Conservation (phyloP, 306 rosid genomes). For the Alnus rubra region DNA sequence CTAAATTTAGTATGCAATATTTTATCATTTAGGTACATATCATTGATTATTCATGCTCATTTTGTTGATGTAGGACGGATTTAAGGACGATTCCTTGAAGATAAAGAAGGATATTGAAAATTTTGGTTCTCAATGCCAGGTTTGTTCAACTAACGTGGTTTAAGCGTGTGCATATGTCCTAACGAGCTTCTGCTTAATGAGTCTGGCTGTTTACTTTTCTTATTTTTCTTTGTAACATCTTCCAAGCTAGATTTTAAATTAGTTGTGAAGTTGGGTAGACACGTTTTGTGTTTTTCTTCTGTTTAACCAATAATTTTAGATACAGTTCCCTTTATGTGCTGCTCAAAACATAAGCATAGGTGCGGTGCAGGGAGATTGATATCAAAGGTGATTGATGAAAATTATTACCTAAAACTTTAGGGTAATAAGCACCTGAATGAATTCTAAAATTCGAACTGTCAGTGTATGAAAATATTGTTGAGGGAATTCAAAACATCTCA, state of each 20-base stretch:
- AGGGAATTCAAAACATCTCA: background rate
- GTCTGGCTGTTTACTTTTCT: background rate
- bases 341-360: background rate
- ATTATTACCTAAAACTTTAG: background rate
- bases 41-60: background rate
- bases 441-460: background rate
- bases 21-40: background rate
- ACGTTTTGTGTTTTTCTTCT: background rate
- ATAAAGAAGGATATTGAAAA: conserved; percentile 77
- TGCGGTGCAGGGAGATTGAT: background rate
- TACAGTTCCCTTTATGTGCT: background rate
- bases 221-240: background rate
- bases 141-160: conserved; percentile 32
- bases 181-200: background rate
- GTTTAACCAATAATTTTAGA: background rate
- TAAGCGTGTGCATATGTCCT: background rate
- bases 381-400: background rate
- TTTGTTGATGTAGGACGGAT: conserved; percentile 73
- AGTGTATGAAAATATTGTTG: background rate
- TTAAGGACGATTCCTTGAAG: conserved; percentile 82
- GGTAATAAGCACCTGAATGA: background rate
- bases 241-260: background rate
- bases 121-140: conserved; percentile 70
- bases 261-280: background rate
- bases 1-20: background rate